phyloP scores from a whole-genome alignment of 768 basidiomycete species.

The Suillus brevipes region DNA sequence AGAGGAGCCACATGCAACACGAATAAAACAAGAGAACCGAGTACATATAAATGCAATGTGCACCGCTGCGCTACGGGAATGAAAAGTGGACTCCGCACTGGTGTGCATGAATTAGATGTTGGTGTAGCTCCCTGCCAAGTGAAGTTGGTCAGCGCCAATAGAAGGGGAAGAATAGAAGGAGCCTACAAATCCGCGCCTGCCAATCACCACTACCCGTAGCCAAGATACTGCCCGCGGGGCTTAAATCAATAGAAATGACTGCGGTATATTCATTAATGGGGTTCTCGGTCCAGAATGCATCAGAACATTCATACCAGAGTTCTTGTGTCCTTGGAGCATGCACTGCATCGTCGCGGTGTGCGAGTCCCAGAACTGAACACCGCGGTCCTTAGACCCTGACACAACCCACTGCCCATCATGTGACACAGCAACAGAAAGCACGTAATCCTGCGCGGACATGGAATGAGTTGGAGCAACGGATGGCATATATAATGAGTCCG shows the following conservation, averaged over 20 bases:
- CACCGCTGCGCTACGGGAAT: background rate
- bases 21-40: background rate
- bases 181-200: slow-evolving; percentile 39
- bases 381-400: slow-evolving; percentile 40
- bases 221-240: slow-evolving; percentile 29
- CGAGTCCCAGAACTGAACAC: slow-evolving; percentile 38
- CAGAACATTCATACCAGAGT: slow-evolving; percentile 32
- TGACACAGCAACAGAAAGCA: slow-evolving; percentile 30
- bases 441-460: slow-evolving; percentile 26
- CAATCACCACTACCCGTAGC: slow-evolving; percentile 41
- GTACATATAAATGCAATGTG: background rate
- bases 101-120: slow-evolving; percentile 1
- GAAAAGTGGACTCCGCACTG: background rate
- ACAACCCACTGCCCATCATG: slow-evolving; percentile 35
- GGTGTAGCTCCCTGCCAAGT: slow-evolving; percentile 6
- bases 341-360: slow-evolving; percentile 32
- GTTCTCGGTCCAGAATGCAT: background rate
- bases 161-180: slow-evolving; percentile 14
- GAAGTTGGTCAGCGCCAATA: background rate
- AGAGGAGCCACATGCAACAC: background rate
- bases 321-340: slow-evolving; percentile 36
- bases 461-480: background rate
- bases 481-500: background rate
- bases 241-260: slow-evolving; percentile 42
- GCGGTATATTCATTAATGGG: background rate